These are phyloP conservation scores for Draba incana DNA, from an alignment of 345 rosid species.

Conservation along the genomic window DNA sequence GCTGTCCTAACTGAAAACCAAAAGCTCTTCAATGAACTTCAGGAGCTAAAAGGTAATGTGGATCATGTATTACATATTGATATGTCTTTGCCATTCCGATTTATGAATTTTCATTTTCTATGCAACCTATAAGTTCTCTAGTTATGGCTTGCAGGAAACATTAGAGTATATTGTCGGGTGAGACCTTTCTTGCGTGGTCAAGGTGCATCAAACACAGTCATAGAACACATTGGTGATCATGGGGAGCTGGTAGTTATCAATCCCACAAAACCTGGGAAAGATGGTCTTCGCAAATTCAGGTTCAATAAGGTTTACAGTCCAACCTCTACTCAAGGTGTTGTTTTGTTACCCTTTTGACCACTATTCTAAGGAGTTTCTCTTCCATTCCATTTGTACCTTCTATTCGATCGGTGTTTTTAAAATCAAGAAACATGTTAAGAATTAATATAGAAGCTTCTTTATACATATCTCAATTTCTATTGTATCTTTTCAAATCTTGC, in stretches of 20 bases:
- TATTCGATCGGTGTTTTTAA: neutral
- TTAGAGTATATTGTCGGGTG: constrained; percentile 82
- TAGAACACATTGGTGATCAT: constrained; percentile 71
- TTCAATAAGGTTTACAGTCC: constrained; percentile 85
- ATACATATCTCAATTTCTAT: constrained; percentile 11
- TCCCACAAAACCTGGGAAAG: constrained; percentile 86
- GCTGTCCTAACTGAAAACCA: constrained; percentile 76
- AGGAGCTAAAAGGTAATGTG: constrained; percentile 83
- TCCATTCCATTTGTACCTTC: neutral
- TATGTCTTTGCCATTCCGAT: neutral
- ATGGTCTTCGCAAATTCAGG: constrained; percentile 64
- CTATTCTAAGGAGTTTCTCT: neutral
- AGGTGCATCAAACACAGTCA: constrained; percentile 46
- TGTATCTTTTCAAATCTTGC: constrained; percentile 39
- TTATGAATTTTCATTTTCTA: neutral
- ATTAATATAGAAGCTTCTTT: neutral
- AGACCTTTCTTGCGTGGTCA: constrained; percentile 82
- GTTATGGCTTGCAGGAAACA: constrained; percentile 64
- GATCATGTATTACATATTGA: constrained; percentile 8
- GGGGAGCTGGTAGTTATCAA: constrained; percentile 74
- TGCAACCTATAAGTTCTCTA: constrained; percentile 16
- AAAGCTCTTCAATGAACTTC: constrained; percentile 84
- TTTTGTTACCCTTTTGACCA: constrained; percentile 12
- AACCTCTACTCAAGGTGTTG: constrained; percentile 78
- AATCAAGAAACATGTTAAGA: neutral